phyloP scores from a whole-genome alignment of 495 filamentous ascomycete species.

The Aspergillus mulundensis region DNA sequence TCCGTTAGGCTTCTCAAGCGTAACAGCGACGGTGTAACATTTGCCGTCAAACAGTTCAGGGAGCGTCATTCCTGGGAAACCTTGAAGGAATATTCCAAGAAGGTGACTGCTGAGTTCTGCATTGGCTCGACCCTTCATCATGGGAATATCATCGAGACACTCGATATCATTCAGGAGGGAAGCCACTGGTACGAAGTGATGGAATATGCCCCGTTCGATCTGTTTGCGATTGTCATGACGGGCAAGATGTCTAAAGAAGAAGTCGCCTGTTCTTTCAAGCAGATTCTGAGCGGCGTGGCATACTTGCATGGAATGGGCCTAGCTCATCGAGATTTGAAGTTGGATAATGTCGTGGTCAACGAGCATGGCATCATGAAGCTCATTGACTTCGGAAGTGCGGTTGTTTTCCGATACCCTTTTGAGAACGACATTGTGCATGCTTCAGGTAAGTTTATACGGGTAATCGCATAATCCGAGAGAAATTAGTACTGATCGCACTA shows the following conservation, averaged over 20 bases:
- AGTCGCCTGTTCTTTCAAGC: conserved; percentile 83
- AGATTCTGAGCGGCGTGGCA: conserved; percentile 94
- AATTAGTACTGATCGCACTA: conserved; percentile 31
- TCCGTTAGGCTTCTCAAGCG: conserved; percentile 94
- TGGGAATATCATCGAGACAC: conserved; percentile 96
- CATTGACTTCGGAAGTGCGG: conserved; percentile 97
- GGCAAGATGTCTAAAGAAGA: conserved; percentile 96
- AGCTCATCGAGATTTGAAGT: conserved; percentile 91
- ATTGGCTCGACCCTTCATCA: conserved; percentile 96
- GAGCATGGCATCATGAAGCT: conserved; percentile 99
- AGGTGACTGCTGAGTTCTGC: conserved; percentile 99
- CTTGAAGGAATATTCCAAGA: conserved; percentile 94
- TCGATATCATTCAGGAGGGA: conserved; percentile 95
- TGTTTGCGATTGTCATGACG: conserved; percentile 99
- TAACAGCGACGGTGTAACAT: conserved; percentile 82
- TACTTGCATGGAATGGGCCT: conserved; percentile 96
- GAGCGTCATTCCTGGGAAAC: conserved; percentile 91
- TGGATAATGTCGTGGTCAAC: conserved; percentile 98
- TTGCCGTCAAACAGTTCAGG: conserved; percentile 96
- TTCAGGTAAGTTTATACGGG: conserved; percentile 58
- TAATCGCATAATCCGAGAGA: background rate
- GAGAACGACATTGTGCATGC: conserved; percentile 86
- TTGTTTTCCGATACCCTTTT: conserved; percentile 96
- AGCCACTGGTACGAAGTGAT: conserved; percentile 98
- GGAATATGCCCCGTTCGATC: conserved; percentile 97